These are phyloP conservation scores for Metschnikowia cerradonensis DNA, from an alignment of 805 yeast genomes.

Conservation along the genomic window DNA sequence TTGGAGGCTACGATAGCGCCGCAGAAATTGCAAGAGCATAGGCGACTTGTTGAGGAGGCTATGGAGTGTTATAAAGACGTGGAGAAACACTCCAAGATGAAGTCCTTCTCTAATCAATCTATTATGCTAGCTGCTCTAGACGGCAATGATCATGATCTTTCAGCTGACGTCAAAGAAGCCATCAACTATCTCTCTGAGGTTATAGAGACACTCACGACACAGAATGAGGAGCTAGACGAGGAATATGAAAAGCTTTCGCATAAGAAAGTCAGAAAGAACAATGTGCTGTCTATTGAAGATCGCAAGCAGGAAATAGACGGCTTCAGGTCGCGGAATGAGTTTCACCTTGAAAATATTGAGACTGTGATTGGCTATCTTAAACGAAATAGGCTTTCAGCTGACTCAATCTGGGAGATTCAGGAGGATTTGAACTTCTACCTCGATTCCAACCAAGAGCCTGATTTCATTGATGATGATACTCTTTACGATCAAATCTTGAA, in stretches of 20 bases:
- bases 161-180: slow-evolving; percentile 33
- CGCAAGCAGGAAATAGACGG: slow-evolving; percentile 39
- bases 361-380: slow-evolving; percentile 29
- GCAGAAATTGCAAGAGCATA: slow-evolving; percentile 30
- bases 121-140: slow-evolving; percentile 40
- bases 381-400: slow-evolving; percentile 15
- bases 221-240: slow-evolving; percentile 33
- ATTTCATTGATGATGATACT: slow-evolving; percentile 34
- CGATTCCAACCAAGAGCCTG: slow-evolving; percentile 37
- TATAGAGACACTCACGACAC: slow-evolving; percentile 30
- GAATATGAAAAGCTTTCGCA: slow-evolving; percentile 39
- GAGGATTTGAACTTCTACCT: slow-evolving; percentile 38
- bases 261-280: slow-evolving; percentile 38
- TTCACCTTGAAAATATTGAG: slow-evolving; percentile 36
- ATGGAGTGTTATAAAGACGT: slow-evolving; percentile 45
- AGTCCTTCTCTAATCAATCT: slow-evolving; percentile 42
- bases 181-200: slow-evolving; percentile 30
- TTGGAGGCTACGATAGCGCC: slow-evolving; percentile 21
- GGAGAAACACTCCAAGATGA: slow-evolving; percentile 40
- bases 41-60: slow-evolving; percentile 40
- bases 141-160: slow-evolving; percentile 20
- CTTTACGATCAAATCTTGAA: slow-evolving; percentile 41
- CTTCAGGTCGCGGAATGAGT: slow-evolving; percentile 28
- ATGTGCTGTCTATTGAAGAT: slow-evolving; percentile 32
- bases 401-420: slow-evolving; percentile 27